These are phyloP conservation scores for Talaromyces sp. DNA, from an alignment of 2,329 filamentous ascomycete species.

Conservation along the genomic window DNA sequence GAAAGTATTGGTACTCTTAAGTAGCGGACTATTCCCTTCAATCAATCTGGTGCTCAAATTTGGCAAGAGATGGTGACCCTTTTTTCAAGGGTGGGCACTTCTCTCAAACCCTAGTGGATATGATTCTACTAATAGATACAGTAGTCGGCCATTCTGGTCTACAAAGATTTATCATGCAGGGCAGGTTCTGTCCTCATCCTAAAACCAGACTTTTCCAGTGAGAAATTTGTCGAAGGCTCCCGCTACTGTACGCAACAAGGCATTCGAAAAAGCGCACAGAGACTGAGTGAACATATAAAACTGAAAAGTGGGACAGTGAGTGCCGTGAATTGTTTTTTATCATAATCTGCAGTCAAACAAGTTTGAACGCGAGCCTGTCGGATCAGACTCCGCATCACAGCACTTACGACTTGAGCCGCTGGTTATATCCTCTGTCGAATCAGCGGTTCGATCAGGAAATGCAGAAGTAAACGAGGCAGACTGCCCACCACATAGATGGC, in stretches of 20 bases:
- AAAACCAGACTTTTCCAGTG: not conserved
- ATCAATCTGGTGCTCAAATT: not conserved
- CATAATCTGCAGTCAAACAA: not conserved
- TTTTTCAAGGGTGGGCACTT: not conserved
- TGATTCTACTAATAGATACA: not conserved
- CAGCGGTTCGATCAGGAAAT: not conserved
- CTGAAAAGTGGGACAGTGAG: not conserved
- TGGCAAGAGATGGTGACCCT: not conserved
- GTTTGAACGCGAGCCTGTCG: not conserved
- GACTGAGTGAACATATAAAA: not conserved
- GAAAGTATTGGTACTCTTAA: not conserved
- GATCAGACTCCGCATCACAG: too few species aligned
- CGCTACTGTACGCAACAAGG: not conserved
- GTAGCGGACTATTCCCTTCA: not conserved
- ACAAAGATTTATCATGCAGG: not conserved
- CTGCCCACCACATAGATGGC: not conserved
- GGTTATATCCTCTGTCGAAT: too few species aligned
- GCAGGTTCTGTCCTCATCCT: not conserved
- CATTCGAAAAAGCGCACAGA: not conserved
- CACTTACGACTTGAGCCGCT: too few species aligned
- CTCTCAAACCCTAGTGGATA: not conserved
- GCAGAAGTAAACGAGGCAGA: not conserved
- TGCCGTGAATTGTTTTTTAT: not conserved
- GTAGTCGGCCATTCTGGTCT: not conserved
- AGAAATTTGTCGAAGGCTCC: not conserved